Conservation (phyloP, 495 filamentous ascomycete genomes). For the Penicilliopsis zonata region DNA sequence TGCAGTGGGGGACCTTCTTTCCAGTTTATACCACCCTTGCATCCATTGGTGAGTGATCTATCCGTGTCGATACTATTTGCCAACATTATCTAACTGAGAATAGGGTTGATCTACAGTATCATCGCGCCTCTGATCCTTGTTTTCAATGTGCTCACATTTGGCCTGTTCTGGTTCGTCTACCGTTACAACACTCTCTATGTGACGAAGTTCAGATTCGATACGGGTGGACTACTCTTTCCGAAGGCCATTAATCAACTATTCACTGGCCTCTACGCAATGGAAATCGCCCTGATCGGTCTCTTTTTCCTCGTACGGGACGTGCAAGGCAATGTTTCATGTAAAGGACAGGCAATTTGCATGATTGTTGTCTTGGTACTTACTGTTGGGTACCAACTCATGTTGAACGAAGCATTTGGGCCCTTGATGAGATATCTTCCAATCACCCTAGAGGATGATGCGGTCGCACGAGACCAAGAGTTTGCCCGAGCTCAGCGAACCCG, state of each 20-base stretch:
- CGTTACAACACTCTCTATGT: conserved; percentile 96
- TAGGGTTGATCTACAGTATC: conserved; percentile 76
- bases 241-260: conserved; percentile 93
- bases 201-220: conserved; percentile 81
- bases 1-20: conserved; percentile 90
- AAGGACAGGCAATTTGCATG: conserved; percentile 85
- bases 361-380: conserved; percentile 61
- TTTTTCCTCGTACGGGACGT: conserved; percentile 75
- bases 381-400: conserved; percentile 63
- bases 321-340: conserved; percentile 44
- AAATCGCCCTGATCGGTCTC: conserved; percentile 77
- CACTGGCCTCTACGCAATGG: conserved; percentile 90
- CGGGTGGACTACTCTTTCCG: conserved; percentile 86
- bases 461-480: conserved; percentile 79
- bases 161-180: conserved; percentile 90
- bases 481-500: conserved; percentile 59
- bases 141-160: conserved; percentile 91
- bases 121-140: conserved; percentile 84
- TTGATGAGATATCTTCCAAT: conserved; percentile 85
- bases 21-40: conserved; percentile 93
- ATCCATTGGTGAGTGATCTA: conserved; percentile 59
- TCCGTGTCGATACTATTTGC: not conserved
- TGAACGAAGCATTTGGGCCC: conserved; percentile 79
- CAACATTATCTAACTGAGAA: conserved; percentile 8
- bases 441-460: conserved; percentile 90